Percentiles rank a stretch among this genome's conserved stretches.
These are phyloP conservation scores for Yamadazyma philogaea DNA, from an alignment of 805 yeast species.

Conservation along the genomic window DNA sequence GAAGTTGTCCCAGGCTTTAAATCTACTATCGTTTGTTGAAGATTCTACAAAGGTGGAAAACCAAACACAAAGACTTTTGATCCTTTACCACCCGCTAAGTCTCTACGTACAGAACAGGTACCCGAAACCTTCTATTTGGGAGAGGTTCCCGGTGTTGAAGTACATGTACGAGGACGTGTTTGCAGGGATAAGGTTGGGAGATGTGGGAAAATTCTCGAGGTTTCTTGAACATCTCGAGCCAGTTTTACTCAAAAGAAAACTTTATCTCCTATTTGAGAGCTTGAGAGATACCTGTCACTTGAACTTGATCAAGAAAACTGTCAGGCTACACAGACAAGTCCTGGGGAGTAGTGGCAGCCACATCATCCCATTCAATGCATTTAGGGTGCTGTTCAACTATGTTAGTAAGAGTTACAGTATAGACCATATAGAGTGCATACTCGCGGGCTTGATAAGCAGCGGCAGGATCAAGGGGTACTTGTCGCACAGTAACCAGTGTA, in stretches of 20 bases:
- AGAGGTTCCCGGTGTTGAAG: conserved; percentile 38
- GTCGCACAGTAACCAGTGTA: conserved; percentile 68
- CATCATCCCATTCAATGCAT: conserved; percentile 40
- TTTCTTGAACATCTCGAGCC: conserved; percentile 44
- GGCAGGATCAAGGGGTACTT: conserved; percentile 75
- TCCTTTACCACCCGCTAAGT: conserved; percentile 62
- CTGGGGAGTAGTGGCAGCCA: conserved; percentile 24
- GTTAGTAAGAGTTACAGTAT: conserved; percentile 19
- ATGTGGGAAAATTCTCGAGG: conserved; percentile 49
- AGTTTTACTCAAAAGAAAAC: conserved; percentile 52
- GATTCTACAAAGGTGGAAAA: conserved; percentile 19
- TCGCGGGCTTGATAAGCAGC: conserved; percentile 62
- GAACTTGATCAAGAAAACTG: conserved; percentile 46
- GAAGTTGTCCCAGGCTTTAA: conserved; percentile 52
- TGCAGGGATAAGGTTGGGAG: conserved; percentile 50
- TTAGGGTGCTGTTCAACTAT: conserved; percentile 42
- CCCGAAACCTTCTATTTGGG: conserved; percentile 45
- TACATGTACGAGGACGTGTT: conserved; percentile 47
- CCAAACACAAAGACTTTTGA: conserved; percentile 47
- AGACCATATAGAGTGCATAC: conserved; percentile 64
- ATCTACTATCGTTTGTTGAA: conserved; percentile 24
- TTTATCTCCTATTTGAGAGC: conserved; percentile 58
- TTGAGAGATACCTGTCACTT: conserved; percentile 50
- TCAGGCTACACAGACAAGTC: conserved; percentile 17
- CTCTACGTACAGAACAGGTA: conserved; percentile 46